Conservation (phyloP, 163 green algal genomes). For the Picocystis sp. region DNA sequence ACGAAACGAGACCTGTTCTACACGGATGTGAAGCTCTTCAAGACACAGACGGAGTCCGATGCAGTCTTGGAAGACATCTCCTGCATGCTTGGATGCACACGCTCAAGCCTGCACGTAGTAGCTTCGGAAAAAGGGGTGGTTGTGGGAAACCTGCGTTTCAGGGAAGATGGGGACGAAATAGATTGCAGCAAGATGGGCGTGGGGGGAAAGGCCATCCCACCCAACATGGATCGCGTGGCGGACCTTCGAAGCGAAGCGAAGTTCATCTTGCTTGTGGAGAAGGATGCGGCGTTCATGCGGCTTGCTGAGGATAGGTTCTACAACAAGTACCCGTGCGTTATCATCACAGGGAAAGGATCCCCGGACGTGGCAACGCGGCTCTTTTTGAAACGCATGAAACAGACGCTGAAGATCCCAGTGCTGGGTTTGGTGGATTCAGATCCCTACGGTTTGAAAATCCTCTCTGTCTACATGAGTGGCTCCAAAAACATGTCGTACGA, state of each 20-base stretch:
- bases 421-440: constrained; percentile 86
- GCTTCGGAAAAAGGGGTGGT: constrained; percentile 94
- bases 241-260: constrained; percentile 59
- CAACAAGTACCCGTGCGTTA: constrained; percentile 94
- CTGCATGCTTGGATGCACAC: constrained; percentile 57
- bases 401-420: constrained; percentile 77
- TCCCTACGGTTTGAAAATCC: constrained; percentile 92
- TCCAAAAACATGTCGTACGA: constrained; percentile 96
- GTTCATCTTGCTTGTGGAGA: constrained; percentile 96
- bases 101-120: constrained; percentile 77
- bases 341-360: constrained; percentile 93
- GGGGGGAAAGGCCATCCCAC: constrained; percentile 88
- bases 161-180: constrained; percentile 63
- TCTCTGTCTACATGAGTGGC: constrained; percentile 93
- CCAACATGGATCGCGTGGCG: constrained; percentile 82
- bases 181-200: constrained; percentile 92
- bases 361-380: constrained; percentile 82
- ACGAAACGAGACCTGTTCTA: constrained; percentile 98
- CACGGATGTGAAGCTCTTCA: constrained; percentile 92
- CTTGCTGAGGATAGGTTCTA: constrained; percentile 84
- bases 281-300: constrained; percentile 95
- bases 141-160: constrained; percentile 68
- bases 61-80: constrained; percentile 78
- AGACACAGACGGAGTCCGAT: constrained; percentile 60
- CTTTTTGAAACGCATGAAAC: constrained; percentile 73